Evolutionary conservation across 768 basidiomycete genomes (phyloP).

Genomic region (Artomyces pyxidatus): DNA sequence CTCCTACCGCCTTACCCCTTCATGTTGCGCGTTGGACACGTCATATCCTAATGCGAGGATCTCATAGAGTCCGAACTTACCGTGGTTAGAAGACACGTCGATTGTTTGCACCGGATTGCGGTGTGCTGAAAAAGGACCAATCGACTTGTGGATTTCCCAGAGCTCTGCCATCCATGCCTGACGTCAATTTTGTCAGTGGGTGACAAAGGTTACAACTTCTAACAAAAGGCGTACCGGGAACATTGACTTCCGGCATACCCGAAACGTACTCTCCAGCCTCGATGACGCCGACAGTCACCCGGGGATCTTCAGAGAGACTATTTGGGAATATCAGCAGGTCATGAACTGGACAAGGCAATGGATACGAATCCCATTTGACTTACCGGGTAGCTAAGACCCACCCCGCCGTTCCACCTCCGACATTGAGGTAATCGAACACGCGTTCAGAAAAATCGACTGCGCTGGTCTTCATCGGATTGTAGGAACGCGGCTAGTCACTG

Average conservation of each 20-base stretch:
- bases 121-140: conserved; percentile 21
- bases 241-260: neutral
- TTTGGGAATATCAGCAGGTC: too few relatives aligned
- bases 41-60: too few relatives aligned
- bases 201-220: neutral
- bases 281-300: neutral
- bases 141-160: conserved; percentile 12
- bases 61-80: too few relatives aligned
- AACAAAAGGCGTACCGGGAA: neutral
- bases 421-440: too few relatives aligned
- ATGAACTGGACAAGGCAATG: too few relatives aligned
- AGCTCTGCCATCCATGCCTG: neutral
- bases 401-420: too few relatives aligned
- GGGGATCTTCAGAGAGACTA: neutral
- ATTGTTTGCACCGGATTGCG: conserved; percentile 17
- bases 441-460: too few relatives aligned
- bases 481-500: too few relatives aligned
- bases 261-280: neutral
- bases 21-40: too few relatives aligned
- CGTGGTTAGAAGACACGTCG: conserved; percentile 17
- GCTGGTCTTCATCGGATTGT: too few relatives aligned
- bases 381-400: too few relatives aligned
- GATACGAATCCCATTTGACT: too few relatives aligned
- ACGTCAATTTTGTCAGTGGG: neutral
- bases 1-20: neutral